Conservation (phyloP, 176 grass and related monocot species). For the Oropetium thomaeum region DNA sequence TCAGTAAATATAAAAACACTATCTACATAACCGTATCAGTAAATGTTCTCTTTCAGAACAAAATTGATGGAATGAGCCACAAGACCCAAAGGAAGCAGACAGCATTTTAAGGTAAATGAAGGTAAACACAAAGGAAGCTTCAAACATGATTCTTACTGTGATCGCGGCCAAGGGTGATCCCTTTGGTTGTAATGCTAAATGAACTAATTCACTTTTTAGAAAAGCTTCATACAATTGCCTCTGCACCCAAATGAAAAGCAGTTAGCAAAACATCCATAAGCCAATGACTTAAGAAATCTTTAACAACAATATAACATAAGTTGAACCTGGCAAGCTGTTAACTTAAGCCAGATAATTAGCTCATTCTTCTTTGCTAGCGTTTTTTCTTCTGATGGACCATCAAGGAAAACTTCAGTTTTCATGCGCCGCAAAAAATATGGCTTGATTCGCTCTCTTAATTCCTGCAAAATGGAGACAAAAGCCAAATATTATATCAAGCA, state of each 20-base stretch:
- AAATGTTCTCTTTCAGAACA: background rate
- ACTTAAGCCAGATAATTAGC: slow-evolving; percentile 87
- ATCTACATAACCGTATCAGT: background rate
- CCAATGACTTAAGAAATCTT: slow-evolving; percentile 19
- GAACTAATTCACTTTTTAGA: slow-evolving; percentile 78
- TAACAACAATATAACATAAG: slow-evolving; percentile 1
- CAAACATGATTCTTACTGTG: slow-evolving; percentile 51
- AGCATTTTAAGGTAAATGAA: slow-evolving; percentile 18
- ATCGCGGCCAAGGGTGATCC: slow-evolving; percentile 73
- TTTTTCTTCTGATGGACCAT: slow-evolving; percentile 38
- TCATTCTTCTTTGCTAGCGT: slow-evolving; percentile 69
- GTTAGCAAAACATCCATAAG: background rate
- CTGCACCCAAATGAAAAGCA: slow-evolving; percentile 43
- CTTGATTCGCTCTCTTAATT: slow-evolving; percentile 83
- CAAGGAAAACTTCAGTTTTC: slow-evolving; percentile 77
- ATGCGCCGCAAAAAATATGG: slow-evolving; percentile 82
- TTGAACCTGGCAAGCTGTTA: slow-evolving; percentile 73
- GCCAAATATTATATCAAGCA: slow-evolving; percentile 17
- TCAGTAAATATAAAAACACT: background rate
- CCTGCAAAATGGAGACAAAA: slow-evolving; percentile 38
- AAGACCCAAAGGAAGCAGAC: background rate
- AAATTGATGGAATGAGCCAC: background rate
- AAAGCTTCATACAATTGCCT: slow-evolving; percentile 96
- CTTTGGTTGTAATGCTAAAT: slow-evolving; percentile 43
- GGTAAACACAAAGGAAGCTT: slow-evolving; percentile 1